A percentile compares a stretch with the other conserved stretches of the same genome.
Conservation (phyloP, 2,329 filamentous ascomycete species). For the Cadophora sp. region DNA sequence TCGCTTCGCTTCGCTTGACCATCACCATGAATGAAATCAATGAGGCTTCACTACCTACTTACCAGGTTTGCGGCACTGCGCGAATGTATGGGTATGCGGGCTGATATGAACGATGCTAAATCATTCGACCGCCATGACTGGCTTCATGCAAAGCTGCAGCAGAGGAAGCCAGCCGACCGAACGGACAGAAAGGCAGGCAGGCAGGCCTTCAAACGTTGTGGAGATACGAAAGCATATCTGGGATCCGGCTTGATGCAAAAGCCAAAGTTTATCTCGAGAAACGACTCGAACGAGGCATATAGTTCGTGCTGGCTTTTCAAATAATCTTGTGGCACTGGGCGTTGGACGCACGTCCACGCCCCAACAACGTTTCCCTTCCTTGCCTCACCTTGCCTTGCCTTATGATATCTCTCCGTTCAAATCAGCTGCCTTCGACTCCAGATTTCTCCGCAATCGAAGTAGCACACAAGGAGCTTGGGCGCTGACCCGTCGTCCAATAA, state of each 20-base stretch:
- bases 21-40: background rate
- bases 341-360: slow-evolving; percentile 3
- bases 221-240: background rate
- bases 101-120: background rate
- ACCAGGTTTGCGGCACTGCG: background rate
- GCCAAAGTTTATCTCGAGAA: background rate
- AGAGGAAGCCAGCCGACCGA: background rate
- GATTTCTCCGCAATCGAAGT: slow-evolving; percentile 10
- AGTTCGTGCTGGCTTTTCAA: background rate
- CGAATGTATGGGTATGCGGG: background rate
- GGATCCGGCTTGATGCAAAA: background rate
- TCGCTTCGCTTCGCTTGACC: too few species aligned
- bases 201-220: too few species aligned
- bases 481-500: slow-evolving; percentile 7
- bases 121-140: background rate
- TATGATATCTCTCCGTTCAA: slow-evolving; percentile 5
- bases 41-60: background rate
- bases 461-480: slow-evolving; percentile 1
- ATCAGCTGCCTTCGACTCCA: slow-evolving; percentile 9
- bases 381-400: background rate
- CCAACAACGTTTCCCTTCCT: background rate
- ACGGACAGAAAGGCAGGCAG: too few species aligned
- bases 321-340: background rate
- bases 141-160: background rate
- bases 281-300: background rate